Percentiles rank a stretch among this genome's conserved stretches.
Evolutionary conservation across 2,329 filamentous ascomycete genomes (phyloP).

Genomic region (Sporothrix schenckii): DNA sequence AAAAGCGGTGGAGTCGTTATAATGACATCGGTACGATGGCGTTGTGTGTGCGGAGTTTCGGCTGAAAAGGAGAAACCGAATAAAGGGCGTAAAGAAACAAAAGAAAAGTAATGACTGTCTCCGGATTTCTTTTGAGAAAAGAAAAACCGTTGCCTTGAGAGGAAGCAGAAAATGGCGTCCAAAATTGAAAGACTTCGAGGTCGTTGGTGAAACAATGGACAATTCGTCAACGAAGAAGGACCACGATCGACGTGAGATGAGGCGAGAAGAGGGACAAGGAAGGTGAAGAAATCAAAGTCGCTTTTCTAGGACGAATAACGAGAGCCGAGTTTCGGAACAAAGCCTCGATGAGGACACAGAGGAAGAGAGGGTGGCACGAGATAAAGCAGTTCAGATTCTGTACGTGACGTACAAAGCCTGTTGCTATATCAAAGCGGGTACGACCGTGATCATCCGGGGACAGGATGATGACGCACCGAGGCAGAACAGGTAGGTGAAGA

Average conservation of each 20-base stretch:
- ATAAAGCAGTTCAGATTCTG: slow-evolving; percentile 29
- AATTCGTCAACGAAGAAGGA: background rate
- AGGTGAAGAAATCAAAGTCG: background rate
- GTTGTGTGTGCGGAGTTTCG: slow-evolving; percentile 7
- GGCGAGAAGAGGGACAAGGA: too few species aligned
- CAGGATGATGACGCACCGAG: slow-evolving; percentile 43
- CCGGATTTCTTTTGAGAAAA: background rate
- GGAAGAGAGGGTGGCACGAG: slow-evolving; percentile 19
- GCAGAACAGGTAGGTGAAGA: slow-evolving; percentile 50
- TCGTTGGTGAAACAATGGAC: slow-evolving; percentile 17
- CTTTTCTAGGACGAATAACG: background rate
- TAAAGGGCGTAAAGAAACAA: slow-evolving; percentile 19
- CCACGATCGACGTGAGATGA: slow-evolving; percentile 34
- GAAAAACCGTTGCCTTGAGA: slow-evolving; percentile 1
- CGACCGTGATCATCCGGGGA: slow-evolving; percentile 48
- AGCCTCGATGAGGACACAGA: background rate
- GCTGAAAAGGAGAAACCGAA: slow-evolving; percentile 19
- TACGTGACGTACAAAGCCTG: slow-evolving; percentile 42
- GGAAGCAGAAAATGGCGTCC: slow-evolving; percentile 6
- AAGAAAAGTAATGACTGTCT: slow-evolving; percentile 30
- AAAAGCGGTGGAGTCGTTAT: slow-evolving; percentile 46
- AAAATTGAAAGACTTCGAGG: slow-evolving; percentile 4
- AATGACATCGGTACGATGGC: slow-evolving; percentile 48
- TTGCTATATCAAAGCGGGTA: slow-evolving; percentile 27
- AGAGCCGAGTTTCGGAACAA: background rate